Base-by-base conservation (phyloP, 306 rosid species). In the Sechiopsis laciniata region DNA sequence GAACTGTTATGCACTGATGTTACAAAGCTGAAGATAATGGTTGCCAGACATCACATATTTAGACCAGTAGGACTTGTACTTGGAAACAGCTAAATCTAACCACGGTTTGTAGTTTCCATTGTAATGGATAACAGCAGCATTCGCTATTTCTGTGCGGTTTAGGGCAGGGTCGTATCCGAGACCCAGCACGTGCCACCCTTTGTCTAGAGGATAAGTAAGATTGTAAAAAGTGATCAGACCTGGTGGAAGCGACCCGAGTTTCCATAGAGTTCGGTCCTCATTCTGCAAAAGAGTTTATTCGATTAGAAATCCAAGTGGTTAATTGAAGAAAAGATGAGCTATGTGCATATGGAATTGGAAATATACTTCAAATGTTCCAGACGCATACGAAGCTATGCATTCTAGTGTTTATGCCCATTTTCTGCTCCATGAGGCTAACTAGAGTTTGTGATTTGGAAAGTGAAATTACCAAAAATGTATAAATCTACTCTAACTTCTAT, bases 91-190 rank as follows among this genome's bases (percentile, higher is more conserved):
- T 55, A 94, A 87, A 78, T 87, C 88, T 83, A 94, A 79, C 97
- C 98, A 94, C 21, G 98, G 98, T 83, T 94, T 94, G 89, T 90
- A 87, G 86, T 94, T 94, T 78, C 98, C 98, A 20, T 94, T 94
- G 88, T 90, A 94, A 84, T 94, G 98, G 77, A 94, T 81, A 40
- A 94, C 98, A 3, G 97, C 96, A 2, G 87, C 98, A 21, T 87
- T 86, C 77, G 80, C 92, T 78, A 94, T 90, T 80, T 82, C 96
- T 4, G 97, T 89, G 37, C 73, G 80, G 82, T 94, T 94, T 65
- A 94, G 80, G 60, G 98, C 97, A 2, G 98, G 97, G 80, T 94
- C 98, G 67, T 94, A 94, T 65, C 97, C 98, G 55, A 94, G 98
- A 74, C 98, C 98, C 84, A 94, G 74, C 45, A 86, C 97, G 78